Percentiles rank a stretch among this genome's conserved stretches.
Evolutionary conservation across 139 green algal species (phyloP).

Genomic region (Chlamydomonas sp.): DNA sequence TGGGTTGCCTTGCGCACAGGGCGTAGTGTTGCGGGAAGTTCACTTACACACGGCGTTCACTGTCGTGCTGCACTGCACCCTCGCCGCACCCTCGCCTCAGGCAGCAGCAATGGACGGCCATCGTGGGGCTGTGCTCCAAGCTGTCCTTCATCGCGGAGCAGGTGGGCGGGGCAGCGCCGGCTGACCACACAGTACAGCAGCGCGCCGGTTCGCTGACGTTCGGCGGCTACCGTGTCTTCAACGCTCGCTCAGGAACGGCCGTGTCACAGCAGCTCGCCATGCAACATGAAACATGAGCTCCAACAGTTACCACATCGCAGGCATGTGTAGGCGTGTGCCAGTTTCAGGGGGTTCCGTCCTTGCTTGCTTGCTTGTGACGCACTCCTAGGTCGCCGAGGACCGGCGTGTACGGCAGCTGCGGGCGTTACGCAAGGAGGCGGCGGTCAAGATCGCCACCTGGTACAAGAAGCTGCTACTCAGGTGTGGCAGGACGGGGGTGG

Average conservation of each 20-base stretch:
- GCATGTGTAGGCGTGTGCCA: not conserved
- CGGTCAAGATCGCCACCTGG: slow-evolving; percentile 47
- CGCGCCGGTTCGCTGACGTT: too few relatives aligned
- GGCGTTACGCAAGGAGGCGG: slow-evolving; percentile 35
- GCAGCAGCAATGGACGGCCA: slow-evolving; percentile 27
- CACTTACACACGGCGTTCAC: too few relatives aligned
- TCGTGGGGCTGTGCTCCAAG: slow-evolving; percentile 36
- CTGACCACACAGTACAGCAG: too few relatives aligned
- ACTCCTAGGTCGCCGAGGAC: slow-evolving; percentile 20
- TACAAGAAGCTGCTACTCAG: slow-evolving; percentile 41
- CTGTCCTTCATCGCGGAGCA: slow-evolving; percentile 28
- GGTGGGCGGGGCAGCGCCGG: not conserved
- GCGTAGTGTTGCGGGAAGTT: too few relatives aligned
- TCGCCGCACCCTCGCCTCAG: not conserved
- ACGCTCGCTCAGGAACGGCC: too few relatives aligned
- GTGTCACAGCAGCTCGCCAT: too few relatives aligned
- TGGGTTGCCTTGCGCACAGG: too few relatives aligned
- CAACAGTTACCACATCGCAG: too few relatives aligned
- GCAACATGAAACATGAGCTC: too few relatives aligned
- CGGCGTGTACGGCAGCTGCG: slow-evolving; percentile 21
- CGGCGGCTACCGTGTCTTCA: too few relatives aligned
- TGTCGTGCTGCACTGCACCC: too few relatives aligned
- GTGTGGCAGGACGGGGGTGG: not conserved
- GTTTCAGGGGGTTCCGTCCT: too few relatives aligned
- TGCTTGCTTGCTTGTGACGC: not conserved